Percentiles rank a stretch among this genome's conserved stretches.
Evolutionary conservation across 2,329 filamentous ascomycete species (phyloP).

Genomic region (Blastomyces percursus): DNA sequence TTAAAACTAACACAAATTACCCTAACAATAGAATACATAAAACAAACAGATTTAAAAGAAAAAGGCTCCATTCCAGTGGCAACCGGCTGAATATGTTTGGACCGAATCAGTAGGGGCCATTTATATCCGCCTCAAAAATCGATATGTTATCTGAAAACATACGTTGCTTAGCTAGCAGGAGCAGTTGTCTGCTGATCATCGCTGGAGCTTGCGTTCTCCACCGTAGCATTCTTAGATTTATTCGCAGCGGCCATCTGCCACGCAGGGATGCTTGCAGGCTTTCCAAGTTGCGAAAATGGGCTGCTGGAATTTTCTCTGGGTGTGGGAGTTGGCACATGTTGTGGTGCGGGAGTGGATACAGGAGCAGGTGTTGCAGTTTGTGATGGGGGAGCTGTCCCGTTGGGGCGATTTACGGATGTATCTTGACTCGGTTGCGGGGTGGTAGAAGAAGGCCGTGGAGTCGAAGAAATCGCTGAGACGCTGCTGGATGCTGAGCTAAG

Average conservation of each 20-base stretch:
- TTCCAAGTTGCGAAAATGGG: slow-evolving; percentile 41
- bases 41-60: background rate
- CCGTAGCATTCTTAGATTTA: slow-evolving; percentile 31
- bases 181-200: slow-evolving; percentile 22
- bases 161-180: slow-evolving; percentile 20
- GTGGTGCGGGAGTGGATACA: slow-evolving; percentile 16
- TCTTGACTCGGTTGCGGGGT: slow-evolving; percentile 18
- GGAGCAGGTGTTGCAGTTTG: slow-evolving; percentile 22
- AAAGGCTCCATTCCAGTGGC: background rate
- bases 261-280: slow-evolving; percentile 59
- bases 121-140: slow-evolving; percentile 15
- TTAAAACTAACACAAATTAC: background rate
- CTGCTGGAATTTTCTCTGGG: slow-evolving; percentile 26
- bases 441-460: slow-evolving; percentile 19
- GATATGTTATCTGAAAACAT: background rate
- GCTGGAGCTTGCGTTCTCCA: slow-evolving; percentile 16
- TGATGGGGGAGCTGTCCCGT: slow-evolving; percentile 19
- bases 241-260: slow-evolving; percentile 67
- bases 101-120: background rate
- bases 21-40: slow-evolving; percentile 2
- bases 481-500: slow-evolving; percentile 34
- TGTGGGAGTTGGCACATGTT: slow-evolving; percentile 22
- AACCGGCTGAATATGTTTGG: background rate
- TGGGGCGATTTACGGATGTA: slow-evolving; percentile 18
- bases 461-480: slow-evolving; percentile 22